Evolutionary conservation across 2,329 filamentous ascomycete species (phyloP), one percentile per base, ranked within the genome.

Genomic region (Neofusicoccum umdonicola): DNA sequence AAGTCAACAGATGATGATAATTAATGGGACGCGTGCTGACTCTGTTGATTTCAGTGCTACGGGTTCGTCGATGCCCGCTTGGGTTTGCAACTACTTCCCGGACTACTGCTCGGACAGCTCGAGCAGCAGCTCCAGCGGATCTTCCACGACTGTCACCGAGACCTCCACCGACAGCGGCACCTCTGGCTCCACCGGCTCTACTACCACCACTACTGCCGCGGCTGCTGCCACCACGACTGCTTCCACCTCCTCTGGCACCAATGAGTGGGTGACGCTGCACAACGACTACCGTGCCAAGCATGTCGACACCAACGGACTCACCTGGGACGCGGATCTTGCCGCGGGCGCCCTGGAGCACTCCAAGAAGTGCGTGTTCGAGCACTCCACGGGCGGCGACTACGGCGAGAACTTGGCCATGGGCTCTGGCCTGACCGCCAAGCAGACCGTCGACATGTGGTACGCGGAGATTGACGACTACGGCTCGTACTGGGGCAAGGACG

Each of bases 391-490:
- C n/a, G 42, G 42, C 63, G 83, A 84, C 48, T 96, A 95, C 74
- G 94, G 95, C 68, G 95, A 99, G 82, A 99, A 98, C 85, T 89
- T 98, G 66, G 94, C 91, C 73, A 88, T 89, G 66, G 83, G 88
- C 69, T 83, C 86, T 66, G 84, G 88, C 52, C 82, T 91, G 67
- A 86, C 87, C 62, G 82, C 85, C 68, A 87, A 90, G 69, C 88
- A 94, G 74, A 91, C 88, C 72, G 85, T 94, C 75, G 83, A 89
- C 80, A 97, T 96, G 92, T 97, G 97, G 85, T 92, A 95, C 77
- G 86, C 85, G 71, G 93, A 97, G 79, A 82, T 90, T 71, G 74
- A 75, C 67, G 88, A 84, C 78, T 83, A 83, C 66, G 71, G 73
- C 35, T 76, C 79, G 60, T 82, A 79, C 75, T 95, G 90, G 73